A percentile compares a stretch with the other conserved stretches of the same genome.
phyloP scores from a whole-genome alignment of 164 flowering plant species.

The Dillenia suffruticosa region DNA sequence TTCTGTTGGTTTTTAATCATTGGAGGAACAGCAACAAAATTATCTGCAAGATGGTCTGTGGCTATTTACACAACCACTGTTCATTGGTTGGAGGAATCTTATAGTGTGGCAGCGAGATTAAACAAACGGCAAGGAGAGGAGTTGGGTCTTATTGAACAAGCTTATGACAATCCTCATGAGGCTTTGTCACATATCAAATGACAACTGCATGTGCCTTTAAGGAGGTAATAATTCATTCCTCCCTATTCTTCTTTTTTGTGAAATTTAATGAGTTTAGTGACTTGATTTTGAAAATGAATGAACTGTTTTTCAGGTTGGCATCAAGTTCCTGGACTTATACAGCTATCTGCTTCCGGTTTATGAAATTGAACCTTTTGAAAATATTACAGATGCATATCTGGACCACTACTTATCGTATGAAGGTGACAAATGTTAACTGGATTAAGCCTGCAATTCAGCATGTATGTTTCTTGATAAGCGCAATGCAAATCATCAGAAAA shows the following conservation, averaged over 20 bases:
- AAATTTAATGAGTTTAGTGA: not conserved
- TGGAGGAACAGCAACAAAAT: slow-evolving; percentile 96
- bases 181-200: slow-evolving; percentile 96
- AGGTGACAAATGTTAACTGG: slow-evolving; percentile 98
- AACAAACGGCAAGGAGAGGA: slow-evolving; percentile 95
- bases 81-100: slow-evolving; percentile 98
- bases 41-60: slow-evolving; percentile 97
- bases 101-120: slow-evolving; percentile 96
- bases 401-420: slow-evolving; percentile 99
- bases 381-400: slow-evolving; percentile 99
- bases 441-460: slow-evolving; percentile 99
- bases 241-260: slow-evolving; percentile 5
- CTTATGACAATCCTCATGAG: slow-evolving; percentile 99
- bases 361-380: slow-evolving; percentile 98
- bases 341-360: slow-evolving; percentile 96
- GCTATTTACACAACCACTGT: slow-evolving; percentile 98
- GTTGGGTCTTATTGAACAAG: slow-evolving; percentile 96
- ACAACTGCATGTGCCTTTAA: slow-evolving; percentile 92
- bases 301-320: slow-evolving; percentile 71
- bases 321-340: slow-evolving; percentile 98
- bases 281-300: not conserved
- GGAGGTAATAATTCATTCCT: slow-evolving; percentile 44
- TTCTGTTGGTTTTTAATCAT: not conserved
- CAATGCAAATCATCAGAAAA: too few species aligned
- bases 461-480: too few species aligned